phyloP scores from a whole-genome alignment of 371 early-diverging fungal genomes.

The Circinella umbellata region DNA sequence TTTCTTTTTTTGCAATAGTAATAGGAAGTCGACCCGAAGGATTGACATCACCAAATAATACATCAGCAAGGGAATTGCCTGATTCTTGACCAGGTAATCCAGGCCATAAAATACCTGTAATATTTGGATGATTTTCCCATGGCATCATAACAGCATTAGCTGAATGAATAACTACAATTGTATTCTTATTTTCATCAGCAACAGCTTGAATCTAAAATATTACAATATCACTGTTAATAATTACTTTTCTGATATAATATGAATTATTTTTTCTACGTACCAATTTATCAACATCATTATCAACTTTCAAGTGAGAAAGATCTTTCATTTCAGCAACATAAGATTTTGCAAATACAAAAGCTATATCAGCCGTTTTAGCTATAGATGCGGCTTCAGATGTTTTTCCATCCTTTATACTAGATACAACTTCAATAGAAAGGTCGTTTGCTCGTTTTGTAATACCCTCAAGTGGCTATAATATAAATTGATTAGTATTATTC shows the following conservation, averaged over 20 bases:
- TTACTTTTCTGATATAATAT: neutral
- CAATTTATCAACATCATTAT: slow-evolving; percentile 61
- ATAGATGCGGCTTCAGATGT: slow-evolving; percentile 28
- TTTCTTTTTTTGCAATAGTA: slow-evolving; percentile 34
- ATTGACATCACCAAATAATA: slow-evolving; percentile 57
- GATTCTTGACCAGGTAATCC: slow-evolving; percentile 55
- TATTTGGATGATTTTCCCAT: slow-evolving; percentile 51
- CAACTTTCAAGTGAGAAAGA: slow-evolving; percentile 55
- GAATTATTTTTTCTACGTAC: slow-evolving; percentile 19
- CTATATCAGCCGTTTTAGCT: slow-evolving; percentile 51
- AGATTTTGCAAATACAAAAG: slow-evolving; percentile 61
- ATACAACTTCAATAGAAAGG: slow-evolving; percentile 27
- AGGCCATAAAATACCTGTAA: slow-evolving; percentile 44
- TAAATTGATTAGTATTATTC: too few species aligned
- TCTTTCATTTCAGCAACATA: slow-evolving; percentile 65
- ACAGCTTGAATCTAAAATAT: slow-evolving; percentile 49
- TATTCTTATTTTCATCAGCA: slow-evolving; percentile 43
- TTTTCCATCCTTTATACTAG: slow-evolving; percentile 26
- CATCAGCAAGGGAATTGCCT: slow-evolving; percentile 54
- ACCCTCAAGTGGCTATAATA: slow-evolving; percentile 32
- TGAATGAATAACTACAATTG: slow-evolving; percentile 54
- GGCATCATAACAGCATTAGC: slow-evolving; percentile 52
- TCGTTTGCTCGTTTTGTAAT: slow-evolving; percentile 35
- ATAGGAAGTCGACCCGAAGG: slow-evolving; percentile 60
- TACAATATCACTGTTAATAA: neutral